Evolutionary conservation across 768 basidiomycete genomes (phyloP), one percentile per base, ranked within the genome.

Genomic region (Russula sp.): DNA sequence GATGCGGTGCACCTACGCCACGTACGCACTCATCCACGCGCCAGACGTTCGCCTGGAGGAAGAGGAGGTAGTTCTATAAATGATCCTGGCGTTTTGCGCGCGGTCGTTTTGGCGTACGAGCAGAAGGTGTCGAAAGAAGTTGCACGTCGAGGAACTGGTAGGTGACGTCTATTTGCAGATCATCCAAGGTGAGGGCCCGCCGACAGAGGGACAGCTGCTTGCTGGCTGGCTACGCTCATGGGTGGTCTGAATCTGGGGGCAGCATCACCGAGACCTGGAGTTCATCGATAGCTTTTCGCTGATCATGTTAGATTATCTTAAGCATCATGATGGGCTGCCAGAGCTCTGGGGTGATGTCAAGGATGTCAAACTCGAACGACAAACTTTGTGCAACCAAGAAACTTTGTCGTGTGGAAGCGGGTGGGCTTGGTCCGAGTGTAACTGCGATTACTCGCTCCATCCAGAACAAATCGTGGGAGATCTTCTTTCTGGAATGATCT

Each of bases 261-360:
- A 78, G 29, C 68, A 74, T 46, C 75, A 77, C 59, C 68, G 66
- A 36, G 39, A 61, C 9, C 35, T 43, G 32, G 56, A 54, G 7
- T 61, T 29, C 22, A 58, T 58, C 4, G 38, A 58, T 7, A 51
- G 52, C n/a, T 65, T 62, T 25, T 50, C 54, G 2, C 42, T 58
- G 9, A 16, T 58, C n/a, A 51, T 39, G 7, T 34, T 59, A 2
- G 56, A 51, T 18, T 38, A 25, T 35, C 25, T 58, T n/a, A 56
- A 54, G 34, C 35, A 13, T 35, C 47, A 32, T 25, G 52, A 39
- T 20, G 39, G 29, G 13, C n/a, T 42, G 16, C 29, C 7, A 16
- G 29, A 20, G 45, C 25, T 3, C 25, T 29, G 25, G 25, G 3
- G 25, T 29, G 25, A 29, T 1, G 25, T 29, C 1, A 29, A 29